phyloP scores from a whole-genome alignment of 176 grass and related monocot genomes.

The barley (Hordeum vulgare) region DNA sequence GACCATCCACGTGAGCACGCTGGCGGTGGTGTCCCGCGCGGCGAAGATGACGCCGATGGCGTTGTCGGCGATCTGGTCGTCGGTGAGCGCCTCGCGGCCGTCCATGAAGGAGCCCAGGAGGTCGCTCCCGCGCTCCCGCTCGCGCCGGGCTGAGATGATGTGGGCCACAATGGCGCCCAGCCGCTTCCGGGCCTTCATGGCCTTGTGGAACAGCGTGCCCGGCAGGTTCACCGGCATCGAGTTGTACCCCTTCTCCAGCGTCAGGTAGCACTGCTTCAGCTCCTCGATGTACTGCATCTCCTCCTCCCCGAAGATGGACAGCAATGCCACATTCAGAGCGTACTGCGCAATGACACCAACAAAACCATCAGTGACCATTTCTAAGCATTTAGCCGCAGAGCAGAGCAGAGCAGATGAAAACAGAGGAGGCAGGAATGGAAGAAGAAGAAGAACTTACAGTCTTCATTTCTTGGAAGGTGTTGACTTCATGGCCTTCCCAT shows the following conservation, averaged over 20 bases:
- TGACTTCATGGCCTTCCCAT: constrained; percentile 59
- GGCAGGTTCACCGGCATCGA: constrained; percentile 97
- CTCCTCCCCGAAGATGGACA: constrained; percentile 90
- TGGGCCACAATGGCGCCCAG: constrained; percentile 69
- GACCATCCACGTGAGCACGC: constrained; percentile 97
- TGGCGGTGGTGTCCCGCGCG: constrained; percentile 92
- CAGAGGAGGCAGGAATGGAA: neutral
- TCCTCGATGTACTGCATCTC: constrained; percentile 87
- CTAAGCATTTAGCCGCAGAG: neutral
- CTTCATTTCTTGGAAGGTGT: constrained; percentile 99
- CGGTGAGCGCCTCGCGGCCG: constrained; percentile 65
- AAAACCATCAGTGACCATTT: neutral
- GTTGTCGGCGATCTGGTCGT: constrained; percentile 92
- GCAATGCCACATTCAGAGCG: constrained; percentile 88
- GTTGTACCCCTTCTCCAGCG: constrained; percentile 96
- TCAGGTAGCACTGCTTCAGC: constrained; percentile 90
- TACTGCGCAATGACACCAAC: constrained; percentile 40
- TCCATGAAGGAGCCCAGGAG: constrained; percentile 92
- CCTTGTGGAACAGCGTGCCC: constrained; percentile 89
- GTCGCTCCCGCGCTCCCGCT: constrained; percentile 40
- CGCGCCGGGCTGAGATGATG: constrained; percentile 59
- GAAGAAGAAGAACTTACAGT: constrained; percentile 30
- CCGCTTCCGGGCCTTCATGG: constrained; percentile 75
- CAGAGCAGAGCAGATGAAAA: neutral
- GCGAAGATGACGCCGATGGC: constrained; percentile 93